These are phyloP conservation scores for Evernia prunastri DNA, from an alignment of 495 filamentous ascomycete species.

Conservation along the genomic window DNA sequence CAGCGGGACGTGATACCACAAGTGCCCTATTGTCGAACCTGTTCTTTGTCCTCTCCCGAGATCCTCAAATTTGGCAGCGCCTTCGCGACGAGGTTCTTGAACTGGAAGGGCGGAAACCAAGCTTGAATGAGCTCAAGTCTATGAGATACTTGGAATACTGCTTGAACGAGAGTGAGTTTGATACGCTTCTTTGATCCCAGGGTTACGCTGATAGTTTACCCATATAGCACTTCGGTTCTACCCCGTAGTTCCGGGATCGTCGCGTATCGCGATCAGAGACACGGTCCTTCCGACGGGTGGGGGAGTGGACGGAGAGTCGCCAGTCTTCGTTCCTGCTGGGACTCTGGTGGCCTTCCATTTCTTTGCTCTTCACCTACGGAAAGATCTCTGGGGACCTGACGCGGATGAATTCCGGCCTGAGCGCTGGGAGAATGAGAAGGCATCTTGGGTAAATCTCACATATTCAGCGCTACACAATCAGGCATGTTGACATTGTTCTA, in stretches of 20 bases:
- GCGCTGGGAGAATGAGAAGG: slow-evolving; percentile 35
- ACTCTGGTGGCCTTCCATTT: slow-evolving; percentile 26
- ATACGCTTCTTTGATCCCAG: background rate
- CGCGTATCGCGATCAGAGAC: slow-evolving; percentile 20
- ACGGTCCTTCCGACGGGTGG: slow-evolving; percentile 46
- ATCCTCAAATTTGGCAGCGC: too few species aligned
- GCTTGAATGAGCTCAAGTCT: too few species aligned
- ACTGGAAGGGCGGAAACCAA: too few species aligned
- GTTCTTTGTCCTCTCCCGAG: too few species aligned
- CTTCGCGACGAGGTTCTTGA: too few species aligned
- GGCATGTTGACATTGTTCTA: background rate
- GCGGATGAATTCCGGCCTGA: slow-evolving; percentile 43
- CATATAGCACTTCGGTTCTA: background rate
- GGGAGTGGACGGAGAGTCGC: slow-evolving; percentile 36
- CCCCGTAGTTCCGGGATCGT: background rate
- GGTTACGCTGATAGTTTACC: too few species aligned
- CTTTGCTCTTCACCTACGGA: slow-evolving; percentile 40
- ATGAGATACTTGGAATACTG: too few species aligned
- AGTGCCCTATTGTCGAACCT: too few species aligned
- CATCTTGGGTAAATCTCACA: background rate
- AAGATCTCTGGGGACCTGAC: slow-evolving; percentile 43
- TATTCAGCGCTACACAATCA: too few species aligned
- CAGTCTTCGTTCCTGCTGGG: slow-evolving; percentile 29
- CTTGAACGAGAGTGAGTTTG: background rate
- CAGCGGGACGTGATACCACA: too few species aligned